Percentiles rank a stretch among this genome's conserved stretches.
Conservation (phyloP, 2,329 filamentous ascomycete genomes). For the Penicillium sp. region DNA sequence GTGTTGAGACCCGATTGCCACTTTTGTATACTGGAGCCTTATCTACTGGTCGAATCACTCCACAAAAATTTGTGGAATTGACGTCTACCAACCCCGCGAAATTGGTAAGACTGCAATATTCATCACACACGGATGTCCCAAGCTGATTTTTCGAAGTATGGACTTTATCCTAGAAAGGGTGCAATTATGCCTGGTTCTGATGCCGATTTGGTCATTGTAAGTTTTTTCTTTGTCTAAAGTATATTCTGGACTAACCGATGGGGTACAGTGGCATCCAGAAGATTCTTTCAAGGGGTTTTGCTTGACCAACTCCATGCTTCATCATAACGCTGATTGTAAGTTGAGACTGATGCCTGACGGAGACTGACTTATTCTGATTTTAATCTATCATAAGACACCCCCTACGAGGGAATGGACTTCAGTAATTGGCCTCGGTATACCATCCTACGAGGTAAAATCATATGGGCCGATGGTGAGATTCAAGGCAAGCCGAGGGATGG, state of each 20-base stretch:
- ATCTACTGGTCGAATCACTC: constrained; percentile 27
- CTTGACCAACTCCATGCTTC: constrained; percentile 37
- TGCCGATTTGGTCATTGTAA: constrained; percentile 49
- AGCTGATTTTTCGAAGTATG: constrained; percentile 29
- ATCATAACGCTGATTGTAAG: constrained; percentile 34
- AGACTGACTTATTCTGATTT: no score
- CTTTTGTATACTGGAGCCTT: constrained; percentile 35
- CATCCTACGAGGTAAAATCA: constrained; percentile 33
- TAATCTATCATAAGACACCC: constrained; percentile 30
- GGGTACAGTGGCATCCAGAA: constrained; percentile 11
- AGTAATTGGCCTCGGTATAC: constrained; percentile 38
- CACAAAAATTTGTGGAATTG: constrained; percentile 47
- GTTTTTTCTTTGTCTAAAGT: constrained; percentile 11
- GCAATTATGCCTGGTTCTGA: constrained; percentile 45
- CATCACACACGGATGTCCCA: no score
- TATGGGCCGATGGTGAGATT: constrained; percentile 21
- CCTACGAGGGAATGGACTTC: constrained; percentile 35
- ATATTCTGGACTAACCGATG: background rate
- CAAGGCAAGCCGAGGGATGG: constrained; percentile 2
- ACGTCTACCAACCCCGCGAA: constrained; percentile 47
- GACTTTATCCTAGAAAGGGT: constrained; percentile 41
- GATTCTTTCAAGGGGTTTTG: constrained; percentile 19
- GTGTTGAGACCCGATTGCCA: constrained; percentile 44
- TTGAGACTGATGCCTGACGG: background rate
- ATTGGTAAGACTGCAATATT: constrained; percentile 17